Evolutionary conservation across 179 eudicot species (phyloP), one percentile per base, ranked within the genome.

Genomic region (Drosera spatulata): DNA sequence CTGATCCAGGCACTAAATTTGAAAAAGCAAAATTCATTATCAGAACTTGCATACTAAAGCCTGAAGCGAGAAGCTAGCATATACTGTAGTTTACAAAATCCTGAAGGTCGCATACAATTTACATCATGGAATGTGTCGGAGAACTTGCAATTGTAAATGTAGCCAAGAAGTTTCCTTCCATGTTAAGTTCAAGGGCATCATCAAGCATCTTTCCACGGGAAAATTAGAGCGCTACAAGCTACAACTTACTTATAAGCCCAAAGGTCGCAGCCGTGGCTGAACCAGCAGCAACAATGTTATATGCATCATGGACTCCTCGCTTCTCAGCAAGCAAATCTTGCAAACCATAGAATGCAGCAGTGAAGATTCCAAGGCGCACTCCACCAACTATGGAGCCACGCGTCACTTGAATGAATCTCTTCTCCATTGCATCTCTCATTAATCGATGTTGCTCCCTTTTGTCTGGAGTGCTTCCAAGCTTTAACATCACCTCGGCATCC

Each of bases 371-470:
- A 48, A 94, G 86, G 51, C 99, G 88, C 55, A 94, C 73, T 45
- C 95, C 99, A 50, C 99, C 99, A 44, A 94, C 78, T 57, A 94
- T 83, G 41, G 99, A 94, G 41, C 99, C 97, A 55, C 91, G 84
- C 7, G 99, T 79, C 41, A 94, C 86, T 66, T 81, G 65, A 48
- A 90, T 56, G 61, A 94, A 90, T 68, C 99, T 90, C 73, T 94
- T 94, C 74, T 94, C 99, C 99, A 94, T 94, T 33, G 96, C 99
- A 76, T 94, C 99, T 69, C 99, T 82, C 97, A 94, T 94, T 54
- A 94, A 62, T 62, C 97, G 85, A 72, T 90, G 76, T 70, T 94
- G 99, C 73, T 90, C 95, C 58, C 97, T 90, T 79, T 94, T 94
- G 77, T 94, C 99, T 1, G 94, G 69, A 11, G 97, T 94, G 73